Evolutionary conservation across 108 stramenopile species (phyloP).

Genomic region (Skeletonema grethae): DNA sequence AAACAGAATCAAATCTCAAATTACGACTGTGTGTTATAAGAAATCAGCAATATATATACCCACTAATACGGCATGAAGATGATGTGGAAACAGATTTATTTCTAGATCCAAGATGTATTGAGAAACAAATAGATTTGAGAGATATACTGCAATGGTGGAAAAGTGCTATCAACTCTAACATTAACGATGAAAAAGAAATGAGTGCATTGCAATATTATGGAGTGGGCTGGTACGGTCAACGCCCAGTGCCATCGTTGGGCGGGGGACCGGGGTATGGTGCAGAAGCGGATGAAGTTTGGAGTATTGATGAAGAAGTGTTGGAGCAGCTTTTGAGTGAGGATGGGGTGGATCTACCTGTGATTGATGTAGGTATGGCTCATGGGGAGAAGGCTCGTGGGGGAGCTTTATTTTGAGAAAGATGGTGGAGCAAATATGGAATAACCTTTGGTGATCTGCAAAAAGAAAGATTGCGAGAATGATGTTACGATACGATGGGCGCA

Average conservation of each 20-base stretch:
- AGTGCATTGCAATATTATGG: neutral
- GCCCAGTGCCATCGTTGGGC: conserved; percentile 56
- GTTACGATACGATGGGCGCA: too few species aligned
- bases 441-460: too few species aligned
- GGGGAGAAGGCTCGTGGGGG: conserved; percentile 79
- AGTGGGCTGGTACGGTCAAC: conserved; percentile 71
- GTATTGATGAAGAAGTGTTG: conserved; percentile 53
- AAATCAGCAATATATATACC: neutral
- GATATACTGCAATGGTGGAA: neutral
- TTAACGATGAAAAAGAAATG: neutral
- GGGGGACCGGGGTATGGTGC: neutral
- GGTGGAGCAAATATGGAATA: too few species aligned
- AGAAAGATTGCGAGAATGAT: too few species aligned
- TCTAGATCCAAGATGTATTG: conserved; percentile 56
- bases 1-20: too few species aligned
- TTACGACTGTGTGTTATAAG: too few species aligned
- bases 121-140: conserved; percentile 21
- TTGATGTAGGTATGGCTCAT: conserved; percentile 76
- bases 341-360: conserved; percentile 53
- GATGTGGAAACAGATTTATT: conserved; percentile 68
- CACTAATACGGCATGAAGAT: conserved; percentile 59
- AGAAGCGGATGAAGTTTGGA: conserved; percentile 34
- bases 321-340: conserved; percentile 47
- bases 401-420: conserved; percentile 36
- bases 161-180: neutral